A percentile compares a stretch with the other conserved stretches of the same genome.
Evolutionary conservation across 2,329 filamentous ascomycete genomes (phyloP).

Genomic region (Aureobasidium lini): DNA sequence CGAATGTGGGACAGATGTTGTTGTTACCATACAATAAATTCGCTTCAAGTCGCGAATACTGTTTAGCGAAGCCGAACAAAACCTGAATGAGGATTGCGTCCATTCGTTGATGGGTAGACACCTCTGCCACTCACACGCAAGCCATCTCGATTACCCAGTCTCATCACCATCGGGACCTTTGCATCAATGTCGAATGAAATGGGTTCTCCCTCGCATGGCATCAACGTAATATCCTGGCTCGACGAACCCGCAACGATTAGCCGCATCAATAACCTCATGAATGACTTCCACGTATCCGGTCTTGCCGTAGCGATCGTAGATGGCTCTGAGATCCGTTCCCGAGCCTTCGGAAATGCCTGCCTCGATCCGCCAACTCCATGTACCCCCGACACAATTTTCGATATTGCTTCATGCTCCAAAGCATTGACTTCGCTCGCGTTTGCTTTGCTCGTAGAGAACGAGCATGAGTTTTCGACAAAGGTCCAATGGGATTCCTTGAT

Average conservation of each 20-base stretch:
- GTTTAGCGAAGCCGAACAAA: too few species aligned
- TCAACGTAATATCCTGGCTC: not conserved
- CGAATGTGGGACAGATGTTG: too few species aligned
- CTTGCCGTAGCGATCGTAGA: not conserved
- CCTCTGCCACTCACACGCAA: too few species aligned
- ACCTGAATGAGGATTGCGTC: too few species aligned
- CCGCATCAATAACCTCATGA: not conserved
- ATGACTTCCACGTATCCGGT: not conserved
- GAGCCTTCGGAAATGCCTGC: slow-evolving; percentile 29
- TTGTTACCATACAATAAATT: too few species aligned
- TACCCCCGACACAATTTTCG: slow-evolving; percentile 46
- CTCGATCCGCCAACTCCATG: slow-evolving; percentile 31
- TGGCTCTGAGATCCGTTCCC: not conserved
- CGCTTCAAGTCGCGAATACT: too few species aligned
- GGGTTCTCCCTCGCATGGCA: not conserved
- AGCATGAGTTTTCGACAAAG: slow-evolving; percentile 17
- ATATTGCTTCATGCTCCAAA: slow-evolving; percentile 51
- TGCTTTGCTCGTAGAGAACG: slow-evolving; percentile 43
- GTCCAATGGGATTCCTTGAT: slow-evolving; percentile 23
- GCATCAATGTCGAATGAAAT: too few species aligned
- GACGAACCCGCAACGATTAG: not conserved
- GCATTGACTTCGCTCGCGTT: slow-evolving; percentile 46
- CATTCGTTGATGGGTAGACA: too few species aligned
- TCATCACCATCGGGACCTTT: too few species aligned
- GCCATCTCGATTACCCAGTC: too few species aligned